Evolutionary conservation across 2,329 filamentous ascomycete genomes (phyloP).

Genomic region (Lachnellula willkommii): DNA sequence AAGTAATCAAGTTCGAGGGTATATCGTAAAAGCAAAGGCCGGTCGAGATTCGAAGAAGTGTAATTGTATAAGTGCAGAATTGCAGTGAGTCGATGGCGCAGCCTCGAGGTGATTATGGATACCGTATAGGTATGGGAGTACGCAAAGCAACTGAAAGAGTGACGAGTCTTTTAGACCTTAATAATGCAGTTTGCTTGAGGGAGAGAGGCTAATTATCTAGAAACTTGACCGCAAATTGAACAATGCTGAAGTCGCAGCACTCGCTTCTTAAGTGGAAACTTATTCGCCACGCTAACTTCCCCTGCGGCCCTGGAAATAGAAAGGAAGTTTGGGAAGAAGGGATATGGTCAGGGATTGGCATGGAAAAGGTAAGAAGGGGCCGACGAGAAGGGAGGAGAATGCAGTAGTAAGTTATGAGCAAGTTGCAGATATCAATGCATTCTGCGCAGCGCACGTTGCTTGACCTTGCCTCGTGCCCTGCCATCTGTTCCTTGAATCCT

Average conservation of each 20-base stretch:
- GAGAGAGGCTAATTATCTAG: slow-evolving; percentile 3
- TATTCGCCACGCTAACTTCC: slow-evolving; percentile 11
- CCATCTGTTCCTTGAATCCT: not conserved
- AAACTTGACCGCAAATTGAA: slow-evolving; percentile 4
- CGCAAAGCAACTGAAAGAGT: slow-evolving; percentile 24
- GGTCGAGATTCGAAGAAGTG: not conserved
- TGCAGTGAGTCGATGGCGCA: slow-evolving; percentile 17
- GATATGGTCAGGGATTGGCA: slow-evolving; percentile 3
- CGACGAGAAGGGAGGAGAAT: slow-evolving; percentile 14
- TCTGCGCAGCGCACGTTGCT: not conserved
- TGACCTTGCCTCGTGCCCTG: slow-evolving; percentile 5
- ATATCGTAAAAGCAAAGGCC: slow-evolving; percentile 3
- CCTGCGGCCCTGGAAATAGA: slow-evolving; percentile 17
- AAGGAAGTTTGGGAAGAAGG: slow-evolving; percentile 9
- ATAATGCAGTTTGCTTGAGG: slow-evolving; percentile 10
- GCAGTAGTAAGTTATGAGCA: slow-evolving; percentile 16
- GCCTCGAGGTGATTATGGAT: slow-evolving; percentile 14
- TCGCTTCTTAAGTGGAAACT: slow-evolving; percentile 23
- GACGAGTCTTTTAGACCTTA: slow-evolving; percentile 24
- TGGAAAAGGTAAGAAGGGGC: not conserved
- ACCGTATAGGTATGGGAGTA: slow-evolving; percentile 9
- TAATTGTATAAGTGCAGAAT: slow-evolving; percentile 2
- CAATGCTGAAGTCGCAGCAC: slow-evolving; percentile 15
- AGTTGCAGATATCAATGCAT: not conserved
- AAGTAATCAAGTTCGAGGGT: not conserved